These are phyloP conservation scores for Aspergillus tubingensis DNA, from an alignment of 2,329 filamentous ascomycete species.

Conservation along the genomic window DNA sequence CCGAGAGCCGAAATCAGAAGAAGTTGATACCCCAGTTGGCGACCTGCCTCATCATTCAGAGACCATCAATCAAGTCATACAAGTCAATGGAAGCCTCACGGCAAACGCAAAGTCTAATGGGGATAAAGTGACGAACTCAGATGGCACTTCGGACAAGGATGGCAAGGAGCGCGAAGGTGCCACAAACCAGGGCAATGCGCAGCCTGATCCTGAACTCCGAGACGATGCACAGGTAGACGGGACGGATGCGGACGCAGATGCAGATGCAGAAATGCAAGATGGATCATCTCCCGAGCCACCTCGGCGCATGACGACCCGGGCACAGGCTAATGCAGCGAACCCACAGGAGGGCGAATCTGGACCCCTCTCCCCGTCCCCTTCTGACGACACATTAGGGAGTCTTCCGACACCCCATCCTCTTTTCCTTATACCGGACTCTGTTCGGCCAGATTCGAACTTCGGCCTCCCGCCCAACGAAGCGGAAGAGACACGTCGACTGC, in stretches of 20 bases:
- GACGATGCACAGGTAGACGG: slow-evolving; percentile 25
- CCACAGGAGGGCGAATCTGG: slow-evolving; percentile 30
- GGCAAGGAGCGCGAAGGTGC: slow-evolving; percentile 14
- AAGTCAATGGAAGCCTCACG: slow-evolving; percentile 17
- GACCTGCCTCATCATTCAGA: slow-evolving; percentile 37
- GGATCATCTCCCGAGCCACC: slow-evolving; percentile 43
- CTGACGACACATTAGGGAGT: slow-evolving; percentile 33
- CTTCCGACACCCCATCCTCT: slow-evolving; percentile 56
- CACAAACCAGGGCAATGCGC: not conserved
- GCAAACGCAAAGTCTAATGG: slow-evolving; percentile 9
- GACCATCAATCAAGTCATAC: slow-evolving; percentile 16
- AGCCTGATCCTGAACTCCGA: not conserved
- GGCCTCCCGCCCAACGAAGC: slow-evolving; percentile 61
- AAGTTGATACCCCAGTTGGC: slow-evolving; percentile 35
- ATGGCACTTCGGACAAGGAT: slow-evolving; percentile 15
- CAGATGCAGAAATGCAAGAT: slow-evolving; percentile 37
- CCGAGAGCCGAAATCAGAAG: slow-evolving; percentile 38
- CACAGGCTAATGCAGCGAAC: slow-evolving; percentile 42
- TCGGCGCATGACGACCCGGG: slow-evolving; percentile 50
- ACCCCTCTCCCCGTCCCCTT: slow-evolving; percentile 26
- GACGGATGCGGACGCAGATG: slow-evolving; percentile 31
- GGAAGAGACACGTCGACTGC: slow-evolving; percentile 61
- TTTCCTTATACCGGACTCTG: slow-evolving; percentile 56
- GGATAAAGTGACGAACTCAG: slow-evolving; percentile 8
- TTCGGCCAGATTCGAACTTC: slow-evolving; percentile 56